Percentiles rank a stretch among this genome's conserved stretches.
Evolutionary conservation across 306 rosid genomes (phyloP).

Genomic region (Rosa persica): DNA sequence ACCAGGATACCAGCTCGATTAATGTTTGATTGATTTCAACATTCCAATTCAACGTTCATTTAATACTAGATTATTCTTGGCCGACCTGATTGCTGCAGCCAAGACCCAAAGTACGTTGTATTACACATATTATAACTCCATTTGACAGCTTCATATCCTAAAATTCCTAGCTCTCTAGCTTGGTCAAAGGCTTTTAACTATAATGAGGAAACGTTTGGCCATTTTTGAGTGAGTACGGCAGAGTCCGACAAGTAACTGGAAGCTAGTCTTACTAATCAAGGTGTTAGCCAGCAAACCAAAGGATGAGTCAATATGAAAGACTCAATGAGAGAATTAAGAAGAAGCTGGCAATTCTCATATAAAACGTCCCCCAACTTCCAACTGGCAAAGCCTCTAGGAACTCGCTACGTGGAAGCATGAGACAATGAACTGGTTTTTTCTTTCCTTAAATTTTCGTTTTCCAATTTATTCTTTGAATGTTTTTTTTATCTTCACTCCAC

Average conservation of each 20-base stretch:
- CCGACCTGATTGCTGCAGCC: neutral
- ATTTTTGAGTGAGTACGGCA: neutral
- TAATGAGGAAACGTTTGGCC: neutral
- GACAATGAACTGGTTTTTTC: neutral
- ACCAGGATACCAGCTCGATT: neutral
- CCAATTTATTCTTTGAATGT: too few relatives aligned
- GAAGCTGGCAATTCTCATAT: constrained; percentile 1
- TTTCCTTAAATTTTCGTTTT: too few relatives aligned
- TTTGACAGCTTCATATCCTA: constrained; percentile 4
- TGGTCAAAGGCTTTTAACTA: neutral
- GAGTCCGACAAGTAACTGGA: neutral
- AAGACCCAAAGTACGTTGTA: neutral
- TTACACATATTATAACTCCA: neutral
- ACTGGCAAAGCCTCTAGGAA: neutral
- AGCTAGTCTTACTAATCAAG: constrained; percentile 4
- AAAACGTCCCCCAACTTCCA: neutral
- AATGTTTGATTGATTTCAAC: constrained; percentile 6
- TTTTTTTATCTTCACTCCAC: too few relatives aligned
- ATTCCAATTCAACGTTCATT: neutral
- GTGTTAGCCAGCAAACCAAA: neutral
- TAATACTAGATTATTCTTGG: neutral
- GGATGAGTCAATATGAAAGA: neutral
- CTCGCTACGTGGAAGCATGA: constrained; percentile 15
- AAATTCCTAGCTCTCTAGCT: neutral
- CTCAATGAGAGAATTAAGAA: neutral